Evolutionary conservation across 2,329 filamentous ascomycete genomes (phyloP), one percentile per base, ranked within the genome.

Genomic region (Microcyclospora pomicola): DNA sequence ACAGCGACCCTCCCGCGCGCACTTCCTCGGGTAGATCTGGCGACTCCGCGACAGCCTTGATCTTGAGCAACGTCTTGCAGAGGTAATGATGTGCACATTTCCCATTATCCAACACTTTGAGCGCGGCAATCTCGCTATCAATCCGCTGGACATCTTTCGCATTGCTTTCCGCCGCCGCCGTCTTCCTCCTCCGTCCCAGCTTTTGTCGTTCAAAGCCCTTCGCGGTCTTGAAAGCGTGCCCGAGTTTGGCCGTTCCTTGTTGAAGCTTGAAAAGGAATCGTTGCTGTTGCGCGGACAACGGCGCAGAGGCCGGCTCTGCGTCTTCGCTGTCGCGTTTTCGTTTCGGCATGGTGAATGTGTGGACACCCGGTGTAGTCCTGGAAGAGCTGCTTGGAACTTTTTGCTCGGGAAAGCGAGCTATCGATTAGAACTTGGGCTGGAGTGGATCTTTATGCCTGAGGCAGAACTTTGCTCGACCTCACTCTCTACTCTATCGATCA

Each of bases 191-290:
- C 42, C 82, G 64, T 15, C 73, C 69, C 40, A 77, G 69, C 46
- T 85, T 82, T 61, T 88, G 83, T 33, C 82, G 71, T 64, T 88
- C 82, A 53, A 84, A 80, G 34, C 78, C 77, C 54, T 82, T 84
- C 40, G 77, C 79, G 9, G 69, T 66, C 59, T 85, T 85, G 42
- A 88, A 67, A 1, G 78, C 79, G 41, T 74, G 71, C 43, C 70
- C 69, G 7, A 88, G 65, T 28, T 76, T 68, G 52, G 73, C 75
- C 45, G 70, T 67, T 49, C 68, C 67, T 34, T 68, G 62, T 27
- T 67, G 59, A 41, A 76, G 62, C 44, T 67, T 65, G 37, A 64
- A 64, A 47, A 72, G 69, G 7, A 65, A 59, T n/a, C 78, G 62
- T 43, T 68, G 66, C 7, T 48, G 38, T 33, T 46, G 42, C 12